A percentile compares a stretch with the other conserved stretches of the same genome.
Conservation (phyloP, 768 basidiomycete species). For the Calvatia gigantea region DNA sequence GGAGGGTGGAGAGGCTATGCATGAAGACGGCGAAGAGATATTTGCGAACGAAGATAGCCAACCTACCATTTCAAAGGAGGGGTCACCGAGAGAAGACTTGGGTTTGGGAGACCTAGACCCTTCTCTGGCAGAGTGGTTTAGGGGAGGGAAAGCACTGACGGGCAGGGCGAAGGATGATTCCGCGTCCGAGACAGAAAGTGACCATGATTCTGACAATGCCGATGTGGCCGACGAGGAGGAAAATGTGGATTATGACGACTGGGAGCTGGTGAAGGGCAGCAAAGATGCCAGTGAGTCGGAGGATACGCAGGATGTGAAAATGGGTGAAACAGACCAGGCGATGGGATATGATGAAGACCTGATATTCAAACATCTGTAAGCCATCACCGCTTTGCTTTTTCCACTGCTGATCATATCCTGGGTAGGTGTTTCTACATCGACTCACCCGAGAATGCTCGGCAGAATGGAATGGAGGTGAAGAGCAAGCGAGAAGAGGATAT, state of each 20-base stretch:
- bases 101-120: constrained; percentile 40
- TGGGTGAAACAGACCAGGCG: constrained; percentile 70
- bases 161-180: constrained; percentile 42
- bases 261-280: constrained; percentile 32
- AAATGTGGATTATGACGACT: constrained; percentile 31
- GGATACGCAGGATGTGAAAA: constrained; percentile 39
- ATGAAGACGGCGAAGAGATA: no score
- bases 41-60: constrained; percentile 24
- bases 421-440: constrained; percentile 89
- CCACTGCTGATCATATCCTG: constrained; percentile 4
- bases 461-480: constrained; percentile 59
- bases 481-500: constrained; percentile 52
- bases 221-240: constrained; percentile 38
- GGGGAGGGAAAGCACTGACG: neutral
- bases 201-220: constrained; percentile 67
- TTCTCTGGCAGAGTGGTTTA: constrained; percentile 36
- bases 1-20: constrained; percentile 36
- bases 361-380: constrained; percentile 84
- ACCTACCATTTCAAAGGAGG: constrained; percentile 17
- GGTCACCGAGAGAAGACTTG: constrained; percentile 19
- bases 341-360: constrained; percentile 75
- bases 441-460: constrained; percentile 65
- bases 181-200: constrained; percentile 44
- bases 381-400: constrained; percentile 9
- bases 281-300: constrained; percentile 7